These are phyloP conservation scores for Penicillium psychrosexuale DNA, from an alignment of 2,329 filamentous ascomycete species.

Conservation along the genomic window DNA sequence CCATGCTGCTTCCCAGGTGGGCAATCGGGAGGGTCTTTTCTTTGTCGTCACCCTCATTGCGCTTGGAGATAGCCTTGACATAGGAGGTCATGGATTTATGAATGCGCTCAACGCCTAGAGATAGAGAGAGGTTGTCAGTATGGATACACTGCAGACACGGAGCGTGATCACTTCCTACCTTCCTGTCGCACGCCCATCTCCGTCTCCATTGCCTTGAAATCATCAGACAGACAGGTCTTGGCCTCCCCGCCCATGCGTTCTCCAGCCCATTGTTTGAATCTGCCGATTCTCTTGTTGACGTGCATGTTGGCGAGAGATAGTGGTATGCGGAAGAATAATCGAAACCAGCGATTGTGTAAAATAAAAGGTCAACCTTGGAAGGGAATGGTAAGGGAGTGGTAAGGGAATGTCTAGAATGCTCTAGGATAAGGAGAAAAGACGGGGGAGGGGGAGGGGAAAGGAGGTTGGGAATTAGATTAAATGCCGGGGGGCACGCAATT, in stretches of 20 bases:
- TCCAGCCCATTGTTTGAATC: slow-evolving; percentile 96
- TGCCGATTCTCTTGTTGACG: slow-evolving; percentile 84
- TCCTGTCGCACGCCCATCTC: slow-evolving; percentile 90
- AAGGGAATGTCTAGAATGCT: background rate
- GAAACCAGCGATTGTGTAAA: slow-evolving; percentile 7
- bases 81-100: slow-evolving; percentile 83
- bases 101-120: slow-evolving; percentile 79
- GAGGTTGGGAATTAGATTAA: slow-evolving; percentile 20
- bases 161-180: slow-evolving; percentile 52
- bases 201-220: slow-evolving; percentile 84
- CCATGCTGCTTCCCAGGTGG: slow-evolving; percentile 80
- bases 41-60: slow-evolving; percentile 79
- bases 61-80: slow-evolving; percentile 81
- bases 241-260: slow-evolving; percentile 92
- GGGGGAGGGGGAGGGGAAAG: slow-evolving; percentile 1
- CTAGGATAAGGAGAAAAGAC: background rate
- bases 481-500: slow-evolving; percentile 7
- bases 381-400: no score
- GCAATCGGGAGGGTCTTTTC: slow-evolving; percentile 80
- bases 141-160: background rate
- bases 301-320: slow-evolving; percentile 47
- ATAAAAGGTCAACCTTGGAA: background rate
- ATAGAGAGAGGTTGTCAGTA: background rate
- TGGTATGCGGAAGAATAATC: slow-evolving; percentile 6
- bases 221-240: slow-evolving; percentile 81